Evolutionary conservation across 495 filamentous ascomycete genomes (phyloP).

Genomic region (Hapsidospora chrysogenum): DNA sequence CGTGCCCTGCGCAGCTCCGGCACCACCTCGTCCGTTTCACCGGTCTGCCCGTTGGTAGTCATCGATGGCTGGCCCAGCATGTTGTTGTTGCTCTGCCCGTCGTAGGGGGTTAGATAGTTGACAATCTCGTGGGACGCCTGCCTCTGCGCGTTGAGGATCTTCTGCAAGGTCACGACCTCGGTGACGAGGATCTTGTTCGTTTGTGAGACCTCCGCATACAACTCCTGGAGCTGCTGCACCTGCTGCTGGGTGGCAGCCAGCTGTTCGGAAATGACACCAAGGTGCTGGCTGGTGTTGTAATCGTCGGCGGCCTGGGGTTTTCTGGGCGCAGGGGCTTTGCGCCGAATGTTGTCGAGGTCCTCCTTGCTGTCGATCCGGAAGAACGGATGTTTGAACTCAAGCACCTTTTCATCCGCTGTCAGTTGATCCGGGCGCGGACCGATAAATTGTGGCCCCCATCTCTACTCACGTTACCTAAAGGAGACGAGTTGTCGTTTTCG

Average conservation of each 20-base stretch:
- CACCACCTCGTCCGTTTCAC: constrained; percentile 48
- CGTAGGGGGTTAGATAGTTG: constrained; percentile 28
- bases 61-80: constrained; percentile 2
- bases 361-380: constrained; percentile 94
- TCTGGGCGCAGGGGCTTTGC: constrained; percentile 85
- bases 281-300: constrained; percentile 59
- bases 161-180: constrained; percentile 76
- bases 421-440: background rate
- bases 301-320: constrained; percentile 59
- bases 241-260: constrained; percentile 83
- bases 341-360: constrained; percentile 86
- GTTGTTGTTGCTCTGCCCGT: constrained; percentile 22
- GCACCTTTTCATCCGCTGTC: background rate
- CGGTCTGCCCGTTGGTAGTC: constrained; percentile 11
- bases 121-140: constrained; percentile 33
- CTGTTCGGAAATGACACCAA: constrained; percentile 76
- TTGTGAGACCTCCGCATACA: constrained; percentile 68
- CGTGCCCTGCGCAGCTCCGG: constrained; percentile 79
- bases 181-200: constrained; percentile 77
- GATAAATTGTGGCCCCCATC: no score
- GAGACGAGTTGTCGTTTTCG: constrained; percentile 1
- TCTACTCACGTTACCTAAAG: background rate
- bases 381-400: constrained; percentile 95
- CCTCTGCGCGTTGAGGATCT: constrained; percentile 64
- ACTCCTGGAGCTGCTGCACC: constrained; percentile 68